Evolutionary conservation across 129 eudicot genomes (phyloP), one percentile per base, ranked within the genome.

Genomic region (Ambrosia artemisiifolia): DNA sequence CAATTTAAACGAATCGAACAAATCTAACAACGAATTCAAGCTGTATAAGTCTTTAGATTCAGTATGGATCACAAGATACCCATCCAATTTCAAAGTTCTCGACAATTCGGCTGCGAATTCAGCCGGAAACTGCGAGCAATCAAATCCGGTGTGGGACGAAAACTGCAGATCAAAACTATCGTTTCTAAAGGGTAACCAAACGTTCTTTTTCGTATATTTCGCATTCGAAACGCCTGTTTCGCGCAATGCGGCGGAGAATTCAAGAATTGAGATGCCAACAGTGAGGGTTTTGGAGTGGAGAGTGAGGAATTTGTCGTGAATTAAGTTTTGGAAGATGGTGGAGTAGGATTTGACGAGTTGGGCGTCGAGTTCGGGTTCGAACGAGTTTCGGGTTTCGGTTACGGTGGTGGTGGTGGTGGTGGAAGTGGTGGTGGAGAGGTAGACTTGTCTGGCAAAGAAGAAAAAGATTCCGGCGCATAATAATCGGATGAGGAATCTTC

Each of bases 1-100:
- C 18, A 90, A 16, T 14, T 30, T 74, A 17, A 79, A 85, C 32
- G 72, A 82, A 69, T 68, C 62, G 47, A 85, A 86, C 54, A 87
- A 70, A 71, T 78, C 76, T 20, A 91, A 78, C 36, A 90, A 78
- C 2, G 96, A 90, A 68, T 85, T 72, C 11, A 87, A 54, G 60
- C 89, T 87, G 43, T 87, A 90, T 0, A 74, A 30, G 33, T 85
- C 96, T 8, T 76, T 77, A 2, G 88, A 44, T n/a, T 36, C 72
- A 0, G 91, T 85, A 32, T 90, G 96, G 12, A 90, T 63, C 5
- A 85, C 75, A 19, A 90, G 67, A 48, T 59, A 87, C 0, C 91
- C 91, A 10, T 76, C 89, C 0, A 83, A 81, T 61, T 80, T 87
- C 18, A 90, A 64, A 0, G 85, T 85, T 59, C 96, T 63, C 3